Evolutionary conservation across 148 eudicot species (phyloP), one percentile per base, ranked within the genome.

Genomic region (Rhododendron williamsianum): DNA sequence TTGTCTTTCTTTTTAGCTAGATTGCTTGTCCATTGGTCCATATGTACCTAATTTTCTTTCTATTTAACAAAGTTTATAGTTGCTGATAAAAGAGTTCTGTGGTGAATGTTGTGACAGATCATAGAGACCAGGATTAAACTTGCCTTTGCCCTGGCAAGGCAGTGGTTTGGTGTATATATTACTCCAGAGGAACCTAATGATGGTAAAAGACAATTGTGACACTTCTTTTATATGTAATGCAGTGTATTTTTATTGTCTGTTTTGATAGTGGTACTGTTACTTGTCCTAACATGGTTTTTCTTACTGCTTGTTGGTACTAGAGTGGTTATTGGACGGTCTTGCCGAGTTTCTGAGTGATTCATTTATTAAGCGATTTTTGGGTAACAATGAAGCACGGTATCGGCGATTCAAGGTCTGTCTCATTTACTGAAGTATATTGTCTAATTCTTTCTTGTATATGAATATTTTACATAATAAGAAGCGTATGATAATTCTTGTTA

Each of bases 161-260:
- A 95, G 88, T 97, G 99, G 99, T 97, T 97, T 90, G 99, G 99
- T 81, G 95, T 97, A 56, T 97, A 91, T 92, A 93, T 97, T 38
- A 92, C 98, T 76, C 93, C 99, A 33, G 99, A 95, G 90, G 88
- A 94, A 80, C 90, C 98, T 81, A 94, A 85, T 90, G 99, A 97
- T 90, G 99, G 99, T 97, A 93, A 85, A 65, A 9, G n/a, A 25
- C 38, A 52, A 36, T 41, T 51, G 45, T 4, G 51, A 38, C 83
- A 83, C 83, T 84, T 85, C 51, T 83, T 49, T 43, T 65, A 80
- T 38, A 78, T 9, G 51, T 73, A 13, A 35, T 73, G 74, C 45
- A 65, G 81, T 81, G 13, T 85, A 84, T 84, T 45, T n/a, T 36
- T 36, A 69, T 36, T 69, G 23, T 43, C 13, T 43, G 76, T 21